phyloP scores from a whole-genome alignment of 768 basidiomycete species.

The Kwoniella botswanensis region DNA sequence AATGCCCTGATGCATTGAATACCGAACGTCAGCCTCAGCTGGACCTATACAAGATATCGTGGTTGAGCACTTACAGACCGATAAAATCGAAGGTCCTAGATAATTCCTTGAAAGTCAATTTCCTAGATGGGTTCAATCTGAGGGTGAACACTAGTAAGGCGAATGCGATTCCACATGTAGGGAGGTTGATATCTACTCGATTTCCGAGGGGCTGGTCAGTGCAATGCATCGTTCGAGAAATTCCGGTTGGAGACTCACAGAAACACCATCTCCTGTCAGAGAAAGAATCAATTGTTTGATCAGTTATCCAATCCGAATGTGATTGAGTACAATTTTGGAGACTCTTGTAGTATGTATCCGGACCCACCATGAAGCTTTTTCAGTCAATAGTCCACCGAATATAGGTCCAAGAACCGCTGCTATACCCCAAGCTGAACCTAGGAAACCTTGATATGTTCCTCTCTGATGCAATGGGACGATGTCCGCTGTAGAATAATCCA shows the following conservation, averaged over 20 bases:
- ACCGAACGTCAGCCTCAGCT: slow-evolving; percentile 5
- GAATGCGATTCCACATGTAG: slow-evolving; percentile 53
- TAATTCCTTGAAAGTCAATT: slow-evolving; percentile 42
- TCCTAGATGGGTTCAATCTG: slow-evolving; percentile 54
- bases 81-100: slow-evolving; percentile 58
- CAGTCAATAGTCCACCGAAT: slow-evolving; percentile 66
- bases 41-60: not conserved
- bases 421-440: slow-evolving; percentile 76
- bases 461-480: slow-evolving; percentile 81
- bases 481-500: slow-evolving; percentile 59
- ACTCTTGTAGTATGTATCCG: no score
- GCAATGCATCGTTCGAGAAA: not conserved
- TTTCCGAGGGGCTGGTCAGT: not conserved
- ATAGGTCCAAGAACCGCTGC: slow-evolving; percentile 77
- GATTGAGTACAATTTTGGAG: no score
- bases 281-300: no score
- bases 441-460: slow-evolving; percentile 70
- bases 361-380: slow-evolving; percentile 32
- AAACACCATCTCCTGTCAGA: slow-evolving; percentile 48
- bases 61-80: slow-evolving; percentile 47
- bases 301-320: no score
- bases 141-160: slow-evolving; percentile 55
- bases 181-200: slow-evolving; percentile 55
- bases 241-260: slow-evolving; percentile 24
- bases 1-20: slow-evolving; percentile 38